phyloP scores from a whole-genome alignment of 1,139 yeast species.

The Diutina catenulata region DNA sequence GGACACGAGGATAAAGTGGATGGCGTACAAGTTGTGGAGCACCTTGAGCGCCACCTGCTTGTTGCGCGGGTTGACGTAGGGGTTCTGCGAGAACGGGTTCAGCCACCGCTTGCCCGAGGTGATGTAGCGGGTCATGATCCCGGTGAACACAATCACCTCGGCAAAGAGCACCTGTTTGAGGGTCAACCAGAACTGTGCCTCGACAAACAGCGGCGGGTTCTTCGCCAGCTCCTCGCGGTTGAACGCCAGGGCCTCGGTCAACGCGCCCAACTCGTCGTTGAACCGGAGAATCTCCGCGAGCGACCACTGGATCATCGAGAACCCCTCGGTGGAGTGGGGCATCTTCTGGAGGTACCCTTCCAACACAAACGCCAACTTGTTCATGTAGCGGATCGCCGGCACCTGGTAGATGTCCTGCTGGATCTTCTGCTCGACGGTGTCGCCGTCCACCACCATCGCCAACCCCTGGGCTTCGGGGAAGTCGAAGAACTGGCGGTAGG shows the following conservation, averaged over 20 bases:
- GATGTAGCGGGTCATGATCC: conserved; percentile 32
- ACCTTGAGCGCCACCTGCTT: conserved; percentile 11
- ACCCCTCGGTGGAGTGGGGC: conserved; percentile 11
- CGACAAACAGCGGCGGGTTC: conserved; percentile 8
- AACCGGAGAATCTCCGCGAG: conserved; percentile 16
- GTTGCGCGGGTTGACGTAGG: not conserved
- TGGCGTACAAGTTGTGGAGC: conserved; percentile 35
- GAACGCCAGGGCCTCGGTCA: conserved; percentile 17
- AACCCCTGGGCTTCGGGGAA: not conserved
- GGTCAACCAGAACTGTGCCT: conserved; percentile 23
- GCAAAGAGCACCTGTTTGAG: conserved; percentile 39
- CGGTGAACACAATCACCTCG: conserved; percentile 43
- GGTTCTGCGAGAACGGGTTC: not conserved
- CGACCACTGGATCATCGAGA: conserved; percentile 13
- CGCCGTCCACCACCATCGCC: not conserved
- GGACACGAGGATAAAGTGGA: conserved; percentile 43
- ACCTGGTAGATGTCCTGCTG: conserved; percentile 14
- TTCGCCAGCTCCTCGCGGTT: conserved; percentile 9
- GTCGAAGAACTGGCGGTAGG: conserved; percentile 1
- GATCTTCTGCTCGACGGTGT: conserved; percentile 10
- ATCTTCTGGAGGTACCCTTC: conserved; percentile 21
- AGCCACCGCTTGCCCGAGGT: not conserved
- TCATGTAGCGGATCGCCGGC: conserved; percentile 41
- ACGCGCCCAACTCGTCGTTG: conserved; percentile 15
- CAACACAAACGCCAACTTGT: conserved; percentile 34